These are phyloP conservation scores for Rhodomyrtus psidioides DNA, from an alignment of 441 rosid species.

Conservation along the genomic window DNA sequence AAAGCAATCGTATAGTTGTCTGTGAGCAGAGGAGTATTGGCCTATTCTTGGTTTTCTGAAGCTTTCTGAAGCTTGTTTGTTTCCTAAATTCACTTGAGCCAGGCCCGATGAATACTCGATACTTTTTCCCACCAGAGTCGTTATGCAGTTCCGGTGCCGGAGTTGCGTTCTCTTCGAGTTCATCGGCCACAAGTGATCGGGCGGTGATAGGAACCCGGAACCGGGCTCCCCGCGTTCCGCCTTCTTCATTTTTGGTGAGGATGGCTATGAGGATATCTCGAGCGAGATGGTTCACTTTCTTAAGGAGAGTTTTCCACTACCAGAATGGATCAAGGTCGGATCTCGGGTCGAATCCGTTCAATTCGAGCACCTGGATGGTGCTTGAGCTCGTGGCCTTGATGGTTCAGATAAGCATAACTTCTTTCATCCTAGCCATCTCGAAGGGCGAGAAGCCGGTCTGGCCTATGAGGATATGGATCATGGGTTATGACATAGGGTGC, in stretches of 20 bases:
- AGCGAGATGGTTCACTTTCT: conserved; percentile 87
- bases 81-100: not conserved
- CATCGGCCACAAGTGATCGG: conserved; percentile 28
- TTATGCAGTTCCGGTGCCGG: conserved; percentile 29
- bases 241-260: conserved; percentile 50
- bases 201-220: conserved; percentile 19
- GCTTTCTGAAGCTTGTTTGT: not conserved
- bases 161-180: conserved; percentile 34
- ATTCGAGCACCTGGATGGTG: conserved; percentile 80
- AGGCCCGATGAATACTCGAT: conserved; percentile 44
- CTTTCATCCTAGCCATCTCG: conserved; percentile 59
- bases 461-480: conserved; percentile 92
- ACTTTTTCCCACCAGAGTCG: conserved; percentile 37
- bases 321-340: conserved; percentile 91
- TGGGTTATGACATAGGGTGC: conserved; percentile 79
- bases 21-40: not conserved
- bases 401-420: conserved; percentile 53
- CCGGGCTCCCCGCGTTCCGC: conserved; percentile 35
- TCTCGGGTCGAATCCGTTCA: conserved; percentile 89
- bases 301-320: conserved; percentile 91
- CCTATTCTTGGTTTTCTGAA: not conserved
- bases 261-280: conserved; percentile 76
- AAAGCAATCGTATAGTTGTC: not conserved
- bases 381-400: conserved; percentile 62
- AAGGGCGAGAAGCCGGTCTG: conserved; percentile 72